Percentiles rank a stretch among this genome's conserved stretches.
phyloP scores from a whole-genome alignment of 1,139 yeast genomes.

The Yamadazyma jaroonii region DNA sequence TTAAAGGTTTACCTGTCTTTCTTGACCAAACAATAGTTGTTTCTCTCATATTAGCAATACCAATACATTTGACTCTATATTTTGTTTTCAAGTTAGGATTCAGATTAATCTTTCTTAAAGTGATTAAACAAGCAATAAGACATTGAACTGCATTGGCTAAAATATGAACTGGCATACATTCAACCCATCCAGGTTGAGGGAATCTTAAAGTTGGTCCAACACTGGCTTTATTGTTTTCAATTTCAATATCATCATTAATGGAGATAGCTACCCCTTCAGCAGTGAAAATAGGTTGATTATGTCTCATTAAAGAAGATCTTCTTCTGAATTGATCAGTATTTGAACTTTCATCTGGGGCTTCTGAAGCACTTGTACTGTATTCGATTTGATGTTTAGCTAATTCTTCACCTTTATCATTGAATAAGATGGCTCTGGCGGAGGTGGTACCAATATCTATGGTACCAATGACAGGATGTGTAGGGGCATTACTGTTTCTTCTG shows the following conservation, averaged over 20 bases:
- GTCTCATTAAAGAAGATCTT: constrained; percentile 47
- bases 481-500: constrained; percentile 42
- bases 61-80: constrained; percentile 63
- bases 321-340: constrained; percentile 53
- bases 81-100: constrained; percentile 46
- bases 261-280: constrained; percentile 74
- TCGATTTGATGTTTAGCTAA: constrained; percentile 88
- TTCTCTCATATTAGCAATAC: constrained; percentile 94
- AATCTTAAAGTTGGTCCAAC: constrained; percentile 70
- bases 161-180: constrained; percentile 86
- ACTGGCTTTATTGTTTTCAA: constrained; percentile 54
- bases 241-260: constrained; percentile 54
- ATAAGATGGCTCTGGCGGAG: constrained; percentile 86
- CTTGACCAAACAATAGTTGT: constrained; percentile 90
- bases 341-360: constrained; percentile 43
- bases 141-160: constrained; percentile 81
- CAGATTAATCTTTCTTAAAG: constrained; percentile 58
- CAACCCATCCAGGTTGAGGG: constrained; percentile 91
- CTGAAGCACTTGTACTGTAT: constrained; percentile 71
- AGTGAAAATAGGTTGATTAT: constrained; percentile 60
- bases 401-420: constrained; percentile 70
- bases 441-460: constrained; percentile 93
- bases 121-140: constrained; percentile 60
- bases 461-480: constrained; percentile 53
- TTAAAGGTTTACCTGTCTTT: constrained; percentile 76